Evolutionary conservation across 148 eudicot species (phyloP).

Genomic region (Persicaria maculosa): DNA sequence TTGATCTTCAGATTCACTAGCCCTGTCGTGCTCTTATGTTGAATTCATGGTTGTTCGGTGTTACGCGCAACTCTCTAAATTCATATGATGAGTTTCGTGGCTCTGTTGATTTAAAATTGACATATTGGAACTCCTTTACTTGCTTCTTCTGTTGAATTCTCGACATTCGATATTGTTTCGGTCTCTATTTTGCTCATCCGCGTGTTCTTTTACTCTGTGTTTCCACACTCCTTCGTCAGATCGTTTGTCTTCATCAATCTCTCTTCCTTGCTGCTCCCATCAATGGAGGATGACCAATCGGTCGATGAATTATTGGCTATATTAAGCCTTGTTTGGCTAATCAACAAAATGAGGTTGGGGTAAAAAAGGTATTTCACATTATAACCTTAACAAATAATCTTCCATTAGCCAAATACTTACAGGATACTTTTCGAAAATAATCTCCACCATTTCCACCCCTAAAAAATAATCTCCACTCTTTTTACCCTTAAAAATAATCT

Average conservation of each 20-base stretch:
- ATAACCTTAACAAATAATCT: no score
- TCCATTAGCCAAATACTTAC: no score
- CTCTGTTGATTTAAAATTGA: neutral
- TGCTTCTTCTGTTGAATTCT: neutral
- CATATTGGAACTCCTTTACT: neutral
- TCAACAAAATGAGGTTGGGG: no score
- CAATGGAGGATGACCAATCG: constrained; percentile 8
- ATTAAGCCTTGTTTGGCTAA: no score
- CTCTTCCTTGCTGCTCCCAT: neutral
- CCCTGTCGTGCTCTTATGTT: neutral
- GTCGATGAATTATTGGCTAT: neutral
- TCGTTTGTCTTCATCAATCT: neutral
- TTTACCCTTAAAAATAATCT: no score
- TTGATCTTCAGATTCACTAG: neutral
- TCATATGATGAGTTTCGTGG: neutral
- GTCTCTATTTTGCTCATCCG: neutral
- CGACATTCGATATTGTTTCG: neutral
- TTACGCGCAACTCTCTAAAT: neutral
- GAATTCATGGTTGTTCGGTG: neutral
- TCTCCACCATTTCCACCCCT: no score
- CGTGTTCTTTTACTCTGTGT: neutral
- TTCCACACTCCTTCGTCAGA: neutral
- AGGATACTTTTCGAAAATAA: no score
- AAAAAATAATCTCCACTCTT: no score
- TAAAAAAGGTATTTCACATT: no score